A percentile compares a stretch with the other conserved stretches of the same genome.
Conservation (phyloP, 345 rosid species). For the Carallia pectinifolia region DNA sequence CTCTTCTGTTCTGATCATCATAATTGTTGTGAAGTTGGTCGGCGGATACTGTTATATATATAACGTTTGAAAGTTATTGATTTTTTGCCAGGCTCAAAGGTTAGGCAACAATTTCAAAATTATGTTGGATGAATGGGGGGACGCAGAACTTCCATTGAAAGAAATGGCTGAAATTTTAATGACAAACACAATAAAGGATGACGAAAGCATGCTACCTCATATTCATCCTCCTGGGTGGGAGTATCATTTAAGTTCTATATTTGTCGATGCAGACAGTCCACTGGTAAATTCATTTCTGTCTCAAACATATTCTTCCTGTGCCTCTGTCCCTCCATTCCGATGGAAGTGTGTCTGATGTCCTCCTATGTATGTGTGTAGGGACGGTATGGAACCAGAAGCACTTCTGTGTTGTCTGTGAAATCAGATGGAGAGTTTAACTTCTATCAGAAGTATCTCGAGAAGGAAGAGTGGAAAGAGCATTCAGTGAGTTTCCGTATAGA, state of each 20-base stretch:
- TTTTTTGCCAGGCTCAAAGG: conserved; percentile 49
- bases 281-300: conserved; percentile 26
- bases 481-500: conserved; percentile 27
- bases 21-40: not conserved
- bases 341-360: not conserved
- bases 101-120: conserved; percentile 45
- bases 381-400: conserved; percentile 75
- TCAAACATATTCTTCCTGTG: not conserved
- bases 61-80: not conserved
- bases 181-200: conserved; percentile 55
- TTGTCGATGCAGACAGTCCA: conserved; percentile 39
- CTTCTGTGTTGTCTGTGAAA: conserved; percentile 45
- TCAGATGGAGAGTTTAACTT: conserved; percentile 46
- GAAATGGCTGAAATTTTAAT: conserved; percentile 55
- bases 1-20: too few species aligned
- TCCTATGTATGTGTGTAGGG: conserved; percentile 37
- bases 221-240: conserved; percentile 43
- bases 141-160: conserved; percentile 43
- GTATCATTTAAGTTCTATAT: conserved; percentile 53
- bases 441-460: conserved; percentile 53
- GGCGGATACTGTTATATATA: not conserved
- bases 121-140: conserved; percentile 31
- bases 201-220: conserved; percentile 38
- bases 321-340: not conserved
- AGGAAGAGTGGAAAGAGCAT: conserved; percentile 54